Evolutionary conservation across 2,329 filamentous ascomycete genomes (phyloP).

Genomic region (Colletotrichum sp.): DNA sequence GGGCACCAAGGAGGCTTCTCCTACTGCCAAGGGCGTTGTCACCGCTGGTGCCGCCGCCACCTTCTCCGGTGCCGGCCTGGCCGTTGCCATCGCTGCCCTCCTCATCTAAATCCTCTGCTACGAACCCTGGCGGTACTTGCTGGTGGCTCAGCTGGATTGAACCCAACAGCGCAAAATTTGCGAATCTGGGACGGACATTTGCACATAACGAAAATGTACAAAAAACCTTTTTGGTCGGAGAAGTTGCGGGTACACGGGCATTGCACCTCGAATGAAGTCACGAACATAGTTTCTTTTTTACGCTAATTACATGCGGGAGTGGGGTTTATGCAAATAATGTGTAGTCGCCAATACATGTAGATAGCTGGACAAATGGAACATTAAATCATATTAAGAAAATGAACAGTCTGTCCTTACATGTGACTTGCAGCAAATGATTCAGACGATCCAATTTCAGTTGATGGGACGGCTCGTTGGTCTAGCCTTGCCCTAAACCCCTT

Average conservation of each 20-base stretch:
- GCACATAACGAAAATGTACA: not conserved
- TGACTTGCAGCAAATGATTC: not conserved
- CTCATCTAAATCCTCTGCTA: conserved; percentile 1
- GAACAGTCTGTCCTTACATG: too few relatives aligned
- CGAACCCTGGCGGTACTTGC: not conserved
- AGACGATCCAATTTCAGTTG: not conserved
- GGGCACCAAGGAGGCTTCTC: not conserved
- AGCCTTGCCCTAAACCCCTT: not conserved
- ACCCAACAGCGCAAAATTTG: not conserved
- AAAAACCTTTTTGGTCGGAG: not conserved
- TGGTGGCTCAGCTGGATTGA: not conserved
- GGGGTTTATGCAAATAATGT: not conserved
- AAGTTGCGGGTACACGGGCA: not conserved
- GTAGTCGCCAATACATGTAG: not conserved
- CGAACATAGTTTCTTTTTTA: not conserved
- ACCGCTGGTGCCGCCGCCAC: conserved; percentile 6
- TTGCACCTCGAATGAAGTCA: not conserved
- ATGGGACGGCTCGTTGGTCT: not conserved
- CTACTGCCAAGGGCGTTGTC: not conserved
- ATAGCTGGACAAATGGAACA: not conserved
- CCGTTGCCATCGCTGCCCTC: conserved; percentile 1
- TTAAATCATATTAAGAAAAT: too few relatives aligned
- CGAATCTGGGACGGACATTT: not conserved
- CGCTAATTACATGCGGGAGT: not conserved
- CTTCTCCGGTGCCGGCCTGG: conserved; percentile 8